Base-by-base conservation (phyloP, 2,329 filamentous ascomycete genomes). In the Aureobasidium sp. region DNA sequence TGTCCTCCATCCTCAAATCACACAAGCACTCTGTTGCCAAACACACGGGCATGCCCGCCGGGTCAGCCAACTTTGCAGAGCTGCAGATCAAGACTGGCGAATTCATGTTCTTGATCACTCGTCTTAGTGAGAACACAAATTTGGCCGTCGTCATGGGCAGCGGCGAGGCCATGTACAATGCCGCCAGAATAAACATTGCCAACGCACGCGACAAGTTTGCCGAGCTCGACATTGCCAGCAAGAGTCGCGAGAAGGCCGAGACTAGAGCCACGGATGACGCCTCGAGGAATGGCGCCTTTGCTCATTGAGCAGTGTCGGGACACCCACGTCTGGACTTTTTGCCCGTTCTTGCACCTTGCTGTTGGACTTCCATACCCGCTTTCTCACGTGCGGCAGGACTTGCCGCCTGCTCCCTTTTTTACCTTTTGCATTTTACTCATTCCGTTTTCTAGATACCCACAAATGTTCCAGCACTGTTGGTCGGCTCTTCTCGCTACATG, bases 41-140 rank as follows among this genome's bases (percentile, higher is more conserved):
- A 67, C 90, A 89, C 73, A 91, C 88, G 1, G 87, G 88, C 51
- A 88, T 88, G 27, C 87, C 88, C n/a, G 86, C 88, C 57, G 89
- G 88, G 65, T 86, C 87, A 4, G 89, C 90, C 74, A 88, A 91
- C 73, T 92, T 93, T 67, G 84, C 85, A 49, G 81, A 90, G 67
- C 87, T 93, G 77, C 87, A 91, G 73, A 85, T 92, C 75, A 92
- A 90, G 74, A 86, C 88, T 60, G 79, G 83, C 46, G 82, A 83
- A 62, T 97, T 97, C 77, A 95, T 90, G 75, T 87, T 96, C 74
- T 96, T 97, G 71, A 90, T 96, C 65, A 89, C 91, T 65, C 90
- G 95, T 66, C 91, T 99, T 66, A 99, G 94, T 2, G 95, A 94
- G 57, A 99, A 99, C 74, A 99, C 94, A 2, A 97, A 97, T 70